Percentiles rank a stretch among this genome's conserved stretches.
Evolutionary conservation across 2,329 filamentous ascomycete species (phyloP).

Genomic region (Graphiopsis chlorocephala): DNA sequence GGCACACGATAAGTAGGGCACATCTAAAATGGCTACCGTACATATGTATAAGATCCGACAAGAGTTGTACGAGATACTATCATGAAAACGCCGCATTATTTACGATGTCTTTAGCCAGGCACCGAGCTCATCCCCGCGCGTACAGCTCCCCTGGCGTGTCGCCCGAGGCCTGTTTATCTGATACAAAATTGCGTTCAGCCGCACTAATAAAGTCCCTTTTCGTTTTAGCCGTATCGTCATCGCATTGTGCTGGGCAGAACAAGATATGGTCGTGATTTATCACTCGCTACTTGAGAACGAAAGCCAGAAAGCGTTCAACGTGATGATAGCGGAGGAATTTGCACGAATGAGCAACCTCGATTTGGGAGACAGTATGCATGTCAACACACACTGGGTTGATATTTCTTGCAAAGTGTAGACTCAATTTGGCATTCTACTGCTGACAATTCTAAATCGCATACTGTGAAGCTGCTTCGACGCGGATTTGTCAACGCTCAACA

Average conservation of each 20-base stretch:
- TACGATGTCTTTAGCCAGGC: neutral
- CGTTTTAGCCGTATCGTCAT: neutral
- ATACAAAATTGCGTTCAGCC: neutral
- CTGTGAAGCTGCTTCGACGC: neutral
- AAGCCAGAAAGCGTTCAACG: neutral
- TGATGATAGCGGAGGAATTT: neutral
- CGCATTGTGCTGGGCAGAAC: neutral
- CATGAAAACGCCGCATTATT: neutral
- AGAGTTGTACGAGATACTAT: neutral
- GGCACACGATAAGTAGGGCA: neutral
- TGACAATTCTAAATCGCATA: neutral
- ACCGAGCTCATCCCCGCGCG: neutral
- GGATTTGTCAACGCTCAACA: neutral
- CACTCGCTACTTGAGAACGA: neutral
- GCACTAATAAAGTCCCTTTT: neutral
- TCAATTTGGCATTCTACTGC: neutral
- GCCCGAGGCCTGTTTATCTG: neutral
- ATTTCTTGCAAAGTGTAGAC: neutral
- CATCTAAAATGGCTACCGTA: neutral
- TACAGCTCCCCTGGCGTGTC: neutral
- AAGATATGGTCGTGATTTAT: neutral
- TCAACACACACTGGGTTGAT: neutral
- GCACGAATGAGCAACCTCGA: neutral
- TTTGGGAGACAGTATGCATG: neutral
- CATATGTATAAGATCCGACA: neutral